These are phyloP conservation scores for Paxillus rubicundulus DNA, from an alignment of 768 basidiomycete genomes.

Conservation along the genomic window DNA sequence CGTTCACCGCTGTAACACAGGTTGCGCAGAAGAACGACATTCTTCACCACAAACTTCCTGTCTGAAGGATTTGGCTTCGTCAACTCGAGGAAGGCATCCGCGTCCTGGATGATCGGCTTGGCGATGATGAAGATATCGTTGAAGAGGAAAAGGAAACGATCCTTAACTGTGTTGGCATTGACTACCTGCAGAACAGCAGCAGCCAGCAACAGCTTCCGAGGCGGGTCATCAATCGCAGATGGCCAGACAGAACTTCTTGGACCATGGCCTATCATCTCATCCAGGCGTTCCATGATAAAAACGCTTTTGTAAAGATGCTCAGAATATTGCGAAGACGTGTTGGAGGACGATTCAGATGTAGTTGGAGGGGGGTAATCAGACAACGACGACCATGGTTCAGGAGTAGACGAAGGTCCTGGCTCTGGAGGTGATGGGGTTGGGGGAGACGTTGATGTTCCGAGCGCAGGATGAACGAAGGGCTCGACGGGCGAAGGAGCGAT, in stretches of 20 bases:
- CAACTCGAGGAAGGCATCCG: slow-evolving; percentile 58
- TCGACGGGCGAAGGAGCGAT: slow-evolving; percentile 21
- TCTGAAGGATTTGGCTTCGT: slow-evolving; percentile 59
- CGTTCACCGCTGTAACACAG: slow-evolving; percentile 70
- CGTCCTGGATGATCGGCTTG: slow-evolving; percentile 77
- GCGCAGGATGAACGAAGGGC: slow-evolving; percentile 12
- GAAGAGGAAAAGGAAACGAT: slow-evolving; percentile 96
- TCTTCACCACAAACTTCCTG: slow-evolving; percentile 85
- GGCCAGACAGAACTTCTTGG: slow-evolving; percentile 59
- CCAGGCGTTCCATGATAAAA: slow-evolving; percentile 63
- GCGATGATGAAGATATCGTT: slow-evolving; percentile 91
- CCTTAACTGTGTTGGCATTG: slow-evolving; percentile 91
- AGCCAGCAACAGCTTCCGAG: slow-evolving; percentile 79
- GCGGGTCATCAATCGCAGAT: slow-evolving; percentile 75
- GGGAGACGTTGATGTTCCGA: slow-evolving; percentile 36
- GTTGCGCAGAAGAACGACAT: slow-evolving; percentile 74
- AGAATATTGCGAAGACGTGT: slow-evolving; percentile 68
- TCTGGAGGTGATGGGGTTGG: slow-evolving; percentile 50
- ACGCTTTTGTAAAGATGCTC: slow-evolving; percentile 45
- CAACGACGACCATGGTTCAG: slow-evolving; percentile 75
- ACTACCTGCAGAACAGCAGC: slow-evolving; percentile 92
- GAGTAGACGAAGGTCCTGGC: slow-evolving; percentile 61
- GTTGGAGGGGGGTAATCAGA: slow-evolving; percentile 69
- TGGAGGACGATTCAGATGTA: slow-evolving; percentile 73
- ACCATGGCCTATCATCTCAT: slow-evolving; percentile 65